Percentiles rank a stretch among this genome's conserved stretches.
Evolutionary conservation across 306 rosid species (phyloP).

Genomic region (Citrullus amarus): DNA sequence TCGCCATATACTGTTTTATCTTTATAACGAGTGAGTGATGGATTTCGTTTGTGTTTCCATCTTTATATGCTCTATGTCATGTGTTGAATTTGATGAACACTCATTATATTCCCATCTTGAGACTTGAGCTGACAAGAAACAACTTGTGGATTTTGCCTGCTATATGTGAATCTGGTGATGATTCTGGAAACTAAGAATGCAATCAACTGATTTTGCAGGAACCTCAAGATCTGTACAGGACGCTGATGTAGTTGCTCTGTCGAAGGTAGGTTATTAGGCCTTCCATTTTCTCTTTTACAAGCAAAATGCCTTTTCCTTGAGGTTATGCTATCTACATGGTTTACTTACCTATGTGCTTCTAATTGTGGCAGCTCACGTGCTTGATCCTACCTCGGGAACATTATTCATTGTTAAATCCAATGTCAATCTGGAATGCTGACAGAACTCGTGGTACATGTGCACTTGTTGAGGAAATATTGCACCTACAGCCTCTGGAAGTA

Average conservation of each 20-base stretch:
- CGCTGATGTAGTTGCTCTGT: slow-evolving; percentile 61
- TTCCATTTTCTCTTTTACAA: not conserved
- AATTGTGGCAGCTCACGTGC: slow-evolving; percentile 63
- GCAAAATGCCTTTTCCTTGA: slow-evolving; percentile 1
- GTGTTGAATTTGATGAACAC: not conserved
- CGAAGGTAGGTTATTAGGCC: slow-evolving; percentile 41
- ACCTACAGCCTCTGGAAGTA: slow-evolving; percentile 86
- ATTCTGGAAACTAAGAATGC: not conserved
- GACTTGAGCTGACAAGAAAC: not conserved
- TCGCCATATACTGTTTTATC: not conserved
- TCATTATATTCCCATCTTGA: not conserved
- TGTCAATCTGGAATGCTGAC: slow-evolving; percentile 82
- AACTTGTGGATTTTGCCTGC: not conserved
- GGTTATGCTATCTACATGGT: not conserved
- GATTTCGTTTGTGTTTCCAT: not conserved
- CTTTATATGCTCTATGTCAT: not conserved
- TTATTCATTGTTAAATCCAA: slow-evolving; percentile 49
- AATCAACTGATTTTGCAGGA: slow-evolving; percentile 32
- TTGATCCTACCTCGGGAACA: slow-evolving; percentile 61
- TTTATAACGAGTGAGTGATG: not conserved
- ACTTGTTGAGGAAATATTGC: slow-evolving; percentile 73
- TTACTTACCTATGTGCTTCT: slow-evolving; percentile 20
- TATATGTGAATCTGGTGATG: not conserved
- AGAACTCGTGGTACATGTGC: slow-evolving; percentile 53
- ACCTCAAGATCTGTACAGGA: slow-evolving; percentile 39